Evolutionary conservation across 78 protist genomes (phyloP), one percentile per base, ranked within the genome.

Genomic region (Thecamonas trahens): DNA sequence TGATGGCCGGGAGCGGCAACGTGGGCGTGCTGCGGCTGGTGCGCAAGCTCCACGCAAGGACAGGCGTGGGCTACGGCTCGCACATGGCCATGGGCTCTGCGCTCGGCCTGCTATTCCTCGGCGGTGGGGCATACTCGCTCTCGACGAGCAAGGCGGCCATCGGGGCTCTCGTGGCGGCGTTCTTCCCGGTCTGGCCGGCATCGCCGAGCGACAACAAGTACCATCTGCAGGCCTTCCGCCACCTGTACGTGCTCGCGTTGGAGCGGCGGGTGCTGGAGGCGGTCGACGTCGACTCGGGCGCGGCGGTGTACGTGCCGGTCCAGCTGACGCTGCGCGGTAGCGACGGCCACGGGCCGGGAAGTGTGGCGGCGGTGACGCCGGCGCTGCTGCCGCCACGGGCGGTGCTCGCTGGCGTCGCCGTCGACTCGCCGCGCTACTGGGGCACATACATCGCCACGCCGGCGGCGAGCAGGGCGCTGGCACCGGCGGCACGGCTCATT

Each of bases 161-260:
- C 54, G 95, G 92, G 32, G 67, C 92, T n/a, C 82, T 90, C 5
- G 54, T 90, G 17, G 34, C 58, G 44, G 31, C 91, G 24, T 15
- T 84, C 42, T 90, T 55, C 71, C 95, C 95, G 18, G 63, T 61
- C n/a, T 86, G 67, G 62, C 90, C 95, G 40, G 15, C 8, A 3
- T 50, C 44, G 39, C 32, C 80, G 24, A 8, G 74, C 14, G 95
- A 90, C 42, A 80, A 80, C 58, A 64, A 72, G 14, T 90, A 86
- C 67, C 91, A 90, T 77, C 61, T 86, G 26, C 95, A 90, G 70
- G 91, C 87, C 29, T 64, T 89, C 0, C 63, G 94, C n/a, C 94
- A 90, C 58, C 49, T 90, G 42, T 90, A 86, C 50, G 89, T 74
- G 34, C 64, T 90, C 22, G 94, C 94, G 2, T 53, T 71, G 26